A percentile compares a stretch with the other conserved stretches of the same genome.
Conservation (phyloP, 2,329 filamentous ascomycete genomes). For the Alternaria sp. region DNA sequence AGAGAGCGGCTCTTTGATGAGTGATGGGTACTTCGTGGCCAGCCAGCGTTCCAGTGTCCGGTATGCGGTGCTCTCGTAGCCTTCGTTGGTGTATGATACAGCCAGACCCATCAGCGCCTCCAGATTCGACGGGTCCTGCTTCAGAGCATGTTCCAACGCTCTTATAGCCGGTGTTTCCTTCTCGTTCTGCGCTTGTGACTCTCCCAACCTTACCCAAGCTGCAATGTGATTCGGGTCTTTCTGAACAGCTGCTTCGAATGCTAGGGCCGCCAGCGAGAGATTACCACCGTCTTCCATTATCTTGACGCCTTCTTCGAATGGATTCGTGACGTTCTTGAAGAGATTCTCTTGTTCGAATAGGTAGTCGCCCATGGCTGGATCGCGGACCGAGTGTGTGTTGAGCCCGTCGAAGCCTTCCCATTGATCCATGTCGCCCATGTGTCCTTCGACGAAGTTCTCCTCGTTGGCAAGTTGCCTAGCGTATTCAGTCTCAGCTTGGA, state of each 20-base stretch:
- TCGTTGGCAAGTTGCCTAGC: constrained; percentile 72
- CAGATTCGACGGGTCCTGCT: constrained; percentile 84
- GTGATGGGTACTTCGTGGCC: constrained; percentile 87
- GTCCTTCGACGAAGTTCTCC: constrained; percentile 66
- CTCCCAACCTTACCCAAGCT: constrained; percentile 91
- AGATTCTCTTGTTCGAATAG: constrained; percentile 95
- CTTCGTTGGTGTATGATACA: constrained; percentile 98
- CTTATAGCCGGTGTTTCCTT: constrained; percentile 96
- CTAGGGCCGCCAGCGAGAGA: constrained; percentile 87
- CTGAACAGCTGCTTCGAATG: constrained; percentile 94
- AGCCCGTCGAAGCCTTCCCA: constrained; percentile 78
- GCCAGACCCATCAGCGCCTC: constrained; percentile 93
- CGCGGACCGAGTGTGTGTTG: constrained; percentile 70
- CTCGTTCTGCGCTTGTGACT: constrained; percentile 96
- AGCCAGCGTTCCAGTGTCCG: constrained; percentile 96
- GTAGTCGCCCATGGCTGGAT: constrained; percentile 85
- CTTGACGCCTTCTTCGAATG: constrained; percentile 89
- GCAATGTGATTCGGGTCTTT: constrained; percentile 86
- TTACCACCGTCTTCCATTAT: constrained; percentile 96
- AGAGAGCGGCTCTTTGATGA: constrained; percentile 75
- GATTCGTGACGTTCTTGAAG: constrained; percentile 79
- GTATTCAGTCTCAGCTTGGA: constrained; percentile 75
- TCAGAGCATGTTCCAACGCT: constrained; percentile 87
- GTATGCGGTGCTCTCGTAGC: constrained; percentile 96
- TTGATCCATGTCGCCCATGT: constrained; percentile 76